phyloP scores from a whole-genome alignment of 1,284 basidiomycete species.

The Leccinum pachyderme region DNA sequence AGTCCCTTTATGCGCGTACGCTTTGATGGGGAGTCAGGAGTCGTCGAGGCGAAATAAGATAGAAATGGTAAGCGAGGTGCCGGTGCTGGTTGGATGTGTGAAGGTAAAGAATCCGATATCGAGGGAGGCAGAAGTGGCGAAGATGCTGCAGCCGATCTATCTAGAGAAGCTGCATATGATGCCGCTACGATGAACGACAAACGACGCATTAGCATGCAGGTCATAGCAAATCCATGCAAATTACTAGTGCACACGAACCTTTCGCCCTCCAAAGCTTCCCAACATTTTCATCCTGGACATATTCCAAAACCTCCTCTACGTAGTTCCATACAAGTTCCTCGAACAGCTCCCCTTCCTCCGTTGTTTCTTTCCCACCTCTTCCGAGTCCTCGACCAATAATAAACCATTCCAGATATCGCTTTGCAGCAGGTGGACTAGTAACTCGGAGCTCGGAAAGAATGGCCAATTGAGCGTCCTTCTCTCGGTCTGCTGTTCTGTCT shows the following conservation, averaged over 20 bases:
- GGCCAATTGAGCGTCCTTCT: conserved; percentile 28
- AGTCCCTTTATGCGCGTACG: conserved; percentile 70
- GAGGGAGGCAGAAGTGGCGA: conserved; percentile 10
- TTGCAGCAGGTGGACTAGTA: conserved; percentile 43
- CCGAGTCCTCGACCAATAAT: conserved; percentile 68
- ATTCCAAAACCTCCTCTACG: conserved; percentile 52
- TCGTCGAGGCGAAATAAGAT: conserved; percentile 62
- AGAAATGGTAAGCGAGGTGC: conserved; percentile 46
- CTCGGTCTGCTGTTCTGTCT: conserved; percentile 26
- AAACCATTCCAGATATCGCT: conserved; percentile 75
- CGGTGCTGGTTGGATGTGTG: background rate
- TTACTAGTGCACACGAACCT: conserved; percentile 38
- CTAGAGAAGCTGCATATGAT: conserved; percentile 42
- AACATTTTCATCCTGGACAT: conserved; percentile 45
- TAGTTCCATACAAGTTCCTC: conserved; percentile 55
- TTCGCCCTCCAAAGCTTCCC: conserved; percentile 73
- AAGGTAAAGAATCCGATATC: conserved; percentile 8
- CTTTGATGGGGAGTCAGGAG: conserved; percentile 74
- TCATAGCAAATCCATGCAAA: background rate
- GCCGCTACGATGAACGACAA: conserved; percentile 42
- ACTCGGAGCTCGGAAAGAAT: conserved; percentile 53
- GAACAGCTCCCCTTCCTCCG: conserved; percentile 37
- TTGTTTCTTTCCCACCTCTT: conserved; percentile 35
- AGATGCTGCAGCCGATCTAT: background rate
- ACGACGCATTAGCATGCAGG: background rate